Conservation (phyloP, 257 asterid species). For the Ligustrum vulgare region DNA sequence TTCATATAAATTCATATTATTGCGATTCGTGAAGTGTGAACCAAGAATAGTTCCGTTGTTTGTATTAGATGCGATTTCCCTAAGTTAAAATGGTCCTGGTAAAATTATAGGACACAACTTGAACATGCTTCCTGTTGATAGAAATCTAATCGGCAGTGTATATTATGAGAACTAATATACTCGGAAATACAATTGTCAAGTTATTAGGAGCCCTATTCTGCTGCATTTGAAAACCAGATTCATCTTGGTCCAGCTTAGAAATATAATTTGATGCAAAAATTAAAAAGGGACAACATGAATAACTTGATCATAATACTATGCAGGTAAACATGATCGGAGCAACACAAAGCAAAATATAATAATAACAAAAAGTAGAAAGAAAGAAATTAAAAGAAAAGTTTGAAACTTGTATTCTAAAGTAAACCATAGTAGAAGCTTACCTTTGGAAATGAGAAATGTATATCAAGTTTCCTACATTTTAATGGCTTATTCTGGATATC, state of each 20-base stretch:
- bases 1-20: too few relatives aligned
- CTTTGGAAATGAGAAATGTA: slow-evolving; percentile 93
- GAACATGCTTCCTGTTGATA: slow-evolving; percentile 22
- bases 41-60: too few relatives aligned
- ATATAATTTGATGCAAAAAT: slow-evolving; percentile 1
- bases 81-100: slow-evolving; percentile 59
- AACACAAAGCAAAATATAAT: too few relatives aligned
- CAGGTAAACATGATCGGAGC: too few relatives aligned
- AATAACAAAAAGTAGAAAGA: too few relatives aligned
- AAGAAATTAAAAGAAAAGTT: too few relatives aligned
- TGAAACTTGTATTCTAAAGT: too few relatives aligned
- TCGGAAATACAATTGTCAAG: slow-evolving; percentile 63
- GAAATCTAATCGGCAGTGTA: slow-evolving; percentile 21
- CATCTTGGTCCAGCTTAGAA: slow-evolving; percentile 66
- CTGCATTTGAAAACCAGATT: slow-evolving; percentile 53
- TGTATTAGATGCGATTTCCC: too few relatives aligned
- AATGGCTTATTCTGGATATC: slow-evolving; percentile 79
- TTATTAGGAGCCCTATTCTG: slow-evolving; percentile 62
- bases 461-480: slow-evolving; percentile 76
- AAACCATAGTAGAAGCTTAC: too few relatives aligned
- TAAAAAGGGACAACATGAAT: slow-evolving; percentile 19
- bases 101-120: slow-evolving; percentile 19
- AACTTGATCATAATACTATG: too few relatives aligned
- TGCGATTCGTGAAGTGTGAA: too few relatives aligned
- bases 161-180: slow-evolving; percentile 41